phyloP scores from a whole-genome alignment of 2,329 filamentous ascomycete species.

The Rhexocercosporidium sp. region DNA sequence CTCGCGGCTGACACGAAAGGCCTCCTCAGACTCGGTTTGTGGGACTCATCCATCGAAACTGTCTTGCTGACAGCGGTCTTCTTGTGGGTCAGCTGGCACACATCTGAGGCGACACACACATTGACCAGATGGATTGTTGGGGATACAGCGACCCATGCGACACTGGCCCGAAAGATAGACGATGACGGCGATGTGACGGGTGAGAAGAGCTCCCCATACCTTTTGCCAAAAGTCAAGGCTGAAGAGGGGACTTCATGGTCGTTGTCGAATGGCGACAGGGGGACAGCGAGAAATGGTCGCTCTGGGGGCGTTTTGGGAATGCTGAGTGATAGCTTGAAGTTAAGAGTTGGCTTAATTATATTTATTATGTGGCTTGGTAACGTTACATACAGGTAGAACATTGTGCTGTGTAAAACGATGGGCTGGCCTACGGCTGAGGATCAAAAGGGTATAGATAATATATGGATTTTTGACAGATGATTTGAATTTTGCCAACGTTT shows the following conservation, averaged over 20 bases:
- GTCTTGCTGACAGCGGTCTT: slow-evolving; percentile 49
- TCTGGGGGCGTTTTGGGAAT: neutral
- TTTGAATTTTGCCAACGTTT: neutral
- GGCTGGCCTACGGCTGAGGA: neutral
- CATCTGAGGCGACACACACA: slow-evolving; percentile 45
- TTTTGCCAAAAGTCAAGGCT: slow-evolving; percentile 16
- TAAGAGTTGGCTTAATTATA: slow-evolving; percentile 19
- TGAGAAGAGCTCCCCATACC: slow-evolving; percentile 19
- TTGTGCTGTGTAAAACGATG: neutral
- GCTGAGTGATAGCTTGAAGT: slow-evolving; percentile 9
- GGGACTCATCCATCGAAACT: slow-evolving; percentile 45
- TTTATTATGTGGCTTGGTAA: slow-evolving; percentile 27
- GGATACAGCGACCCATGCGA: neutral
- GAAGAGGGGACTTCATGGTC: neutral
- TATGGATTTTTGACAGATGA: neutral
- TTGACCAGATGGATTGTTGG: slow-evolving; percentile 47
- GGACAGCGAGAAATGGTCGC: neutral
- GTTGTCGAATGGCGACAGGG: neutral
- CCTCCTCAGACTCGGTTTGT: slow-evolving; percentile 47
- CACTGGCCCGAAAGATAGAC: neutral
- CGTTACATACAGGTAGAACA: slow-evolving; percentile 20
- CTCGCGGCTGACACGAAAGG: slow-evolving; percentile 63
- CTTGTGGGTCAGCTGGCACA: slow-evolving; percentile 48
- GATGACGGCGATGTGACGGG: slow-evolving; percentile 5
- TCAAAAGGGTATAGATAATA: neutral